These are phyloP conservation scores for Cercospora nicotianae DNA, from an alignment of 2,329 filamentous ascomycete species.

Conservation along the genomic window DNA sequence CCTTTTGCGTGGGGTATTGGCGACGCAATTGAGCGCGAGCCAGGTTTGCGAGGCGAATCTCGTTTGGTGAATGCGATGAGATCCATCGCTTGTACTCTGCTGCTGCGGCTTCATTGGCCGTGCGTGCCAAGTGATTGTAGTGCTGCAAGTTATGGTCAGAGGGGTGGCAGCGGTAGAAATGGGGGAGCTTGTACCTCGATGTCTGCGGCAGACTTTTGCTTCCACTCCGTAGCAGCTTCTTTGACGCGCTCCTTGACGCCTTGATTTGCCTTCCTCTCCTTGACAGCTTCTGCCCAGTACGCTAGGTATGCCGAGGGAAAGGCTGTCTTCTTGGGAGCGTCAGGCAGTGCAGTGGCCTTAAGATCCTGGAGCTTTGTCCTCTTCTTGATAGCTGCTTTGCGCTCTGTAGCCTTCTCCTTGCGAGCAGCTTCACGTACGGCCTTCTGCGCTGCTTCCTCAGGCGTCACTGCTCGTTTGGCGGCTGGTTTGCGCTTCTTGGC, in stretches of 20 bases:
- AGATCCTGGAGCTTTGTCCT: conserved; percentile 38
- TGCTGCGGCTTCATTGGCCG: conserved; percentile 48
- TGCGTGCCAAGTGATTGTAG: conserved; percentile 53
- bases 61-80: conserved; percentile 53
- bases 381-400: conserved; percentile 20
- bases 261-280: not conserved
- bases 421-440: conserved; percentile 12
- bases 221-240: conserved; percentile 49
- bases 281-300: conserved; percentile 35
- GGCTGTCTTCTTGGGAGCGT: conserved; percentile 33
- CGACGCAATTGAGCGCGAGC: conserved; percentile 50
- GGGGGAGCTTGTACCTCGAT: conserved; percentile 44
- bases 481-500: conserved; percentile 25
- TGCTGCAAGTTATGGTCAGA: conserved; percentile 43
- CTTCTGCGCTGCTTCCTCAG: conserved; percentile 34
- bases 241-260: conserved; percentile 38
- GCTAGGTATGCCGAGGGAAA: conserved; percentile 29
- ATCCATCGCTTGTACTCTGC: conserved; percentile 57
- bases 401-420: conserved; percentile 15
- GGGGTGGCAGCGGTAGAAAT: not conserved
- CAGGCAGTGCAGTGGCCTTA: conserved; percentile 41
- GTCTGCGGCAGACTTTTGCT: conserved; percentile 45
- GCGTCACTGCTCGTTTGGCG: conserved; percentile 26
- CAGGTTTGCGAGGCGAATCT: conserved; percentile 61
- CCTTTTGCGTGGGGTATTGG: conserved; percentile 12